Evolutionary conservation across 176 grass and related monocot genomes (phyloP), one percentile per base, ranked within the genome.

Genomic region (Avena eriantha): DNA sequence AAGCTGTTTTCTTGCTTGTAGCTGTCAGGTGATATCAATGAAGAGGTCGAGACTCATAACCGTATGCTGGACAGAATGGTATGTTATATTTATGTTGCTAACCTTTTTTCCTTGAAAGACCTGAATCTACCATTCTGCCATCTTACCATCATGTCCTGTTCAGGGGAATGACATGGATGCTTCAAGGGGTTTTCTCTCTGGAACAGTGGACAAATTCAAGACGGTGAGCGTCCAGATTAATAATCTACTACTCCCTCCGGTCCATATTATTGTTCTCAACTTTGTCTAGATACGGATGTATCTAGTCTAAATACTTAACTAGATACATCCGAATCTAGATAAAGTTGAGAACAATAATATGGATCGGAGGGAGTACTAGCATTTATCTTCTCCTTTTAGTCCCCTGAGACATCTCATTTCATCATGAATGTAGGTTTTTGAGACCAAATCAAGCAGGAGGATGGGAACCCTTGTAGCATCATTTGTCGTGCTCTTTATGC

Each of bases 111-210:
- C 4, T 16, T 82, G 1, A 18, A 69, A 76, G 31, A 67, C 81
- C 5, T 73, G n/a, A 69, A 45, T 86, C 33, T 73, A 56, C 24
- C 5, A 4, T 66, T 6, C 23, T 66, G 4, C 16, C 47, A 29
- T 72, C 67, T 72, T 75, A 70, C 56, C 23, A 67, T 58, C 14
- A 14, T 68, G 34, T 19, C 19, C 71, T 16, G 13, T 88, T 81
- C 76, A 99, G 97, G 97, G 97, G 13, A 96, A 93, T 84, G 92
- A 96, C 78, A 98, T 99, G 97, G 97, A 99, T 87, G 3, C 97
- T 26, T 99, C 97, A 54, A 94, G 97, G 85, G 94, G 97, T 56
- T 91, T 96, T 81, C 97, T 99, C 69, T 94, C 92, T 88, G 97
- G 97, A 90, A 99, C 97, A 4, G 88, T 99, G 51, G 94, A 92